These are phyloP conservation scores for Lavandula angustifolia DNA, from an alignment of 257 asterid genomes.

Conservation along the genomic window DNA sequence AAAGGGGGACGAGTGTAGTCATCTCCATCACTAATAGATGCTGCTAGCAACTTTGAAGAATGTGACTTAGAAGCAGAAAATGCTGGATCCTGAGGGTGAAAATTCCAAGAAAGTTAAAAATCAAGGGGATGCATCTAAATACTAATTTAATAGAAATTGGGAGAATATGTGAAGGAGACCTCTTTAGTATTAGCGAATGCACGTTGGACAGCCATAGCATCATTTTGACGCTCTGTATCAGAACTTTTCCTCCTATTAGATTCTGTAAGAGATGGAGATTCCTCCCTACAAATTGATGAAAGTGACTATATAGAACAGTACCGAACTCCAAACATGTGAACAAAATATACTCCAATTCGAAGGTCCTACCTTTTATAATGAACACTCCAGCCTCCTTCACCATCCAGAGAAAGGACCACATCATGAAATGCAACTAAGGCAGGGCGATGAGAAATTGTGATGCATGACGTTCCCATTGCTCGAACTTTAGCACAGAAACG, in stretches of 20 bases:
- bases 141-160: slow-evolving; percentile 23
- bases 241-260: slow-evolving; percentile 48
- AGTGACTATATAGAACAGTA: slow-evolving; percentile 29
- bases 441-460: slow-evolving; percentile 98
- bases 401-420: slow-evolving; percentile 94
- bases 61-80: slow-evolving; percentile 72
- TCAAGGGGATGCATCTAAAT: slow-evolving; percentile 23
- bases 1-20: slow-evolving; percentile 51
- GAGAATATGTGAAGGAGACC: slow-evolving; percentile 46
- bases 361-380: slow-evolving; percentile 66
- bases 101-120: slow-evolving; percentile 30
- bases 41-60: slow-evolving; percentile 66
- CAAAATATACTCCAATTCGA: slow-evolving; percentile 15
- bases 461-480: slow-evolving; percentile 99
- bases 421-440: slow-evolving; percentile 99
- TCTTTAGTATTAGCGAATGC: slow-evolving; percentile 83
- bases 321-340: slow-evolving; percentile 3
- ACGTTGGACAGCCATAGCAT: slow-evolving; percentile 87
- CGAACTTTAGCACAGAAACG: slow-evolving; percentile 95
- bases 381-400: slow-evolving; percentile 99
- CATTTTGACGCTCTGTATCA: slow-evolving; percentile 83
- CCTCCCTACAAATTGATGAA: slow-evolving; percentile 51
- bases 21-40: slow-evolving; percentile 55
- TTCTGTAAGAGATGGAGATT: slow-evolving; percentile 58
- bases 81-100: slow-evolving; percentile 58